Evolutionary conservation across 2,329 filamentous ascomycete genomes (phyloP), one percentile per base, ranked within the genome.

Genomic region (Arthrobotrys megalospora): DNA sequence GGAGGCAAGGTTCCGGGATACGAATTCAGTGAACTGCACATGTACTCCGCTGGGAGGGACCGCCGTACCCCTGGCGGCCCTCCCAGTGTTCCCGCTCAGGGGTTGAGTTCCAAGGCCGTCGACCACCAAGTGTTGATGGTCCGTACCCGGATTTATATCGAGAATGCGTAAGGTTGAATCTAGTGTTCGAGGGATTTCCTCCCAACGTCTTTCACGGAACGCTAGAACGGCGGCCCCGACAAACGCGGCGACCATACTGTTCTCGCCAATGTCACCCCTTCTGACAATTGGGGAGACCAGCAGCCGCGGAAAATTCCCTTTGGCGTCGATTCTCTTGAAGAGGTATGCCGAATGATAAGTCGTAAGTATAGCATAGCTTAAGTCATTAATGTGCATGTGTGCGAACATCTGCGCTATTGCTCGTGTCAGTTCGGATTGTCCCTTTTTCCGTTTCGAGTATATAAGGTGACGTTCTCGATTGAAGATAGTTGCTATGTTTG

Each of bases 1-100:
- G 14, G 69, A 73, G 16, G 60, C 69, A 11, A 73, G 48, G 24
- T 66, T 73, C 11, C 69, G 60, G 38, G 69, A 73, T 11, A 73
- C n/a, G 10, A 73, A 66, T 41, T 32, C 19, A 8, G n/a, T 24
- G 19, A 73, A 66, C 32, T 34, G 8, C 3, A 66, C 32, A 4
- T 16, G 36, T 43, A 60, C 28, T 16, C 36, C 12, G 14, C 2
- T 2, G 1, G 8, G 55, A 28, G 41, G 24, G 41, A 50, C 16
- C 38, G 19, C 47, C 41, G 10, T 6, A 48, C n/a, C 28, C 11
- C n/a, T 34, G 16, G 58, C 19, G 24, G 8, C 36, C 50, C 55
- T 41, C 21, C 69, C 48, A 41, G 21, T 21, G 19, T n/a, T 1
- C 28, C 55, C 36, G 6, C 60, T 60, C 4, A 58, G 8, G 1